Conservation (phyloP, 2,329 filamentous ascomycete genomes). For the Scedosporium apiospermum region DNA sequence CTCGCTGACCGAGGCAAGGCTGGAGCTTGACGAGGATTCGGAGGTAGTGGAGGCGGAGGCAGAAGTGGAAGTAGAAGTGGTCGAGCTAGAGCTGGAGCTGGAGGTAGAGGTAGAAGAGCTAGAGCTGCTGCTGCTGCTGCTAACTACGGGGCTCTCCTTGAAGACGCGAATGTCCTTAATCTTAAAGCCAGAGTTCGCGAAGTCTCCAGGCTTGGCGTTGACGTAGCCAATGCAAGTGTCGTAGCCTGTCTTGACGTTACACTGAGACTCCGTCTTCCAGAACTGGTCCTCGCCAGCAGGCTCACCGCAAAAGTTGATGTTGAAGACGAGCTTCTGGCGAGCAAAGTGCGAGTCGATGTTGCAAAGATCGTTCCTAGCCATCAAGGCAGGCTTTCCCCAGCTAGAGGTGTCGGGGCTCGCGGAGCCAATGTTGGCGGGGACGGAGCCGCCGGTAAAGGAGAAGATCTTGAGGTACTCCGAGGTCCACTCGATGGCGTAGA, state of each 20-base stretch:
- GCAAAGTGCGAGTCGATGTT: slow-evolving; percentile 54
- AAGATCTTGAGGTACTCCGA: slow-evolving; percentile 30
- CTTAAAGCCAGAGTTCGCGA: slow-evolving; percentile 31
- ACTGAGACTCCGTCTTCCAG: slow-evolving; percentile 17
- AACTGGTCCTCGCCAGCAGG: slow-evolving; percentile 40
- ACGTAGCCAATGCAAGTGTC: slow-evolving; percentile 27
- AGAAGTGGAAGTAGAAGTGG: slow-evolving; percentile 5
- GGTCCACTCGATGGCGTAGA: slow-evolving; percentile 32
- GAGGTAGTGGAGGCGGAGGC: neutral
- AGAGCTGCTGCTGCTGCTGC: slow-evolving; percentile 1
- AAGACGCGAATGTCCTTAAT: slow-evolving; percentile 32
- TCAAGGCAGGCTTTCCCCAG: slow-evolving; percentile 57
- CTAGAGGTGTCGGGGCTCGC: slow-evolving; percentile 46
- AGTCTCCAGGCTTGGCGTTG: slow-evolving; percentile 23
- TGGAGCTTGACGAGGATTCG: neutral
- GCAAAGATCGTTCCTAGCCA: slow-evolving; percentile 50
- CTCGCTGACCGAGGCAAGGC: slow-evolving; percentile 2
- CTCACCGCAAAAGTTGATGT: slow-evolving; percentile 67
- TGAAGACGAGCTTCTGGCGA: slow-evolving; percentile 62
- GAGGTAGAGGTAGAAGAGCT: slow-evolving; percentile 1
- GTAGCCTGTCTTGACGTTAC: slow-evolving; percentile 15
- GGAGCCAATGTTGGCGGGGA: slow-evolving; percentile 23
- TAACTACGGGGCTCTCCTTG: slow-evolving; percentile 7
- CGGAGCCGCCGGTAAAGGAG: slow-evolving; percentile 22
- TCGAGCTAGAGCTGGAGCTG: slow-evolving; percentile 5